Evolutionary conservation across 768 basidiomycete species (phyloP).

Genomic region (Termitomyces heimii): DNA sequence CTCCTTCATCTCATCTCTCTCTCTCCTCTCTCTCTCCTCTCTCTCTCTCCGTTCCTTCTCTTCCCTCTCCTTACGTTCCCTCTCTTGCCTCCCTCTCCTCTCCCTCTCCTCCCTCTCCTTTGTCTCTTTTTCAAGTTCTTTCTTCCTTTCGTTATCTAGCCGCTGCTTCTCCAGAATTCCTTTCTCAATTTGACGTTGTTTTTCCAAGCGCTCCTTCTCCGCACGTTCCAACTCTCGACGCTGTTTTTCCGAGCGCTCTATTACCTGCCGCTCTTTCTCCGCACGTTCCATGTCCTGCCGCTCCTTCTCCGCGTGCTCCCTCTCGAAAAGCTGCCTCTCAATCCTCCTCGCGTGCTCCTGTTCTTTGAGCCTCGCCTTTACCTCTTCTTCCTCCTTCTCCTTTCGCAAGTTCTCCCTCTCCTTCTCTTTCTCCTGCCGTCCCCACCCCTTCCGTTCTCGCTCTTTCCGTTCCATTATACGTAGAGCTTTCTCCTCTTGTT

Average conservation of each 20-base stretch:
- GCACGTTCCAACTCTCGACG: neutral
- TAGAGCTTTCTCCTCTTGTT: conserved; percentile 4
- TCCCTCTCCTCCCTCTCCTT: neutral
- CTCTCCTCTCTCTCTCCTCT: neutral
- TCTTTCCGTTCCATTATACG: conserved; percentile 7
- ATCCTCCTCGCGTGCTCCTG: neutral
- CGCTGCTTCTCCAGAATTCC: neutral
- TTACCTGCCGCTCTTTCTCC: neutral
- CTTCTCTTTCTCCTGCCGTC: conserved; percentile 2
- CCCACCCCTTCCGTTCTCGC: conserved; percentile 6
- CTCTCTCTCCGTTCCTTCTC: too few relatives aligned
- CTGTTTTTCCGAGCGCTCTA: neutral
- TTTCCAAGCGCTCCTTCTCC: neutral
- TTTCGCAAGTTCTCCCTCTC: neutral
- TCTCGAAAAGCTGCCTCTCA: neutral
- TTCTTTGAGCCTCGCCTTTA: neutral
- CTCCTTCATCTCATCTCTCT: neutral
- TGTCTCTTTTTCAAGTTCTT: neutral
- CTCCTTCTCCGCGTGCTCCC: neutral
- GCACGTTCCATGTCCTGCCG: neutral
- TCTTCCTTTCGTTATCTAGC: neutral
- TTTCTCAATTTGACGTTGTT: neutral
- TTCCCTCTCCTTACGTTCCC: neutral
- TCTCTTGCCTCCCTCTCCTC: neutral
- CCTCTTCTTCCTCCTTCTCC: neutral